Conservation (phyloP, 257 asterid species). For the Capsicum chinense region DNA sequence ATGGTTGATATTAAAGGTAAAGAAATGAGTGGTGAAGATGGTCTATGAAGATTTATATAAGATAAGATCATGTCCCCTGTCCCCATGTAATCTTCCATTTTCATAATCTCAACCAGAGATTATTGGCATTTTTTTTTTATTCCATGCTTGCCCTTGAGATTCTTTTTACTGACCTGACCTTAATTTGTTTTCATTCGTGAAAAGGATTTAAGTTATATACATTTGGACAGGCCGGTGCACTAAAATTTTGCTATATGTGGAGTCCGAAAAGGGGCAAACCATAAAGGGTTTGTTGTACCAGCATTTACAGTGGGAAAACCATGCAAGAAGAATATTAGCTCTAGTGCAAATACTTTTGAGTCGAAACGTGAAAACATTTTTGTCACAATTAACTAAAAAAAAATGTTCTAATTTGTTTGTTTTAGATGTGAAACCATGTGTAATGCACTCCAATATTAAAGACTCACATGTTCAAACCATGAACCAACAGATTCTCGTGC, state of each 20-base stretch:
- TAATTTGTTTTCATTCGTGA: neutral
- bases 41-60: conserved; percentile 43
- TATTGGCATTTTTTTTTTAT: conserved; percentile 25
- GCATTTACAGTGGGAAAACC: neutral
- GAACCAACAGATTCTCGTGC: neutral
- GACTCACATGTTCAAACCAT: neutral
- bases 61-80: conserved; percentile 61
- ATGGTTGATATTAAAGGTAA: conserved; percentile 50
- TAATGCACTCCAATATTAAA: neutral
- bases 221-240: neutral
- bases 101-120: conserved; percentile 56
- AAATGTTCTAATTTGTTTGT: no score
- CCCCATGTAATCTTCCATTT: conserved; percentile 35
- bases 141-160: conserved; percentile 28
- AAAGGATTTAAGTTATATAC: neutral
- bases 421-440: neutral
- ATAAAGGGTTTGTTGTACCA: no score
- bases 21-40: conserved; percentile 65
- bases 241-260: no score
- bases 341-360: no score
- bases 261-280: no score
- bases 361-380: no score
- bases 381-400: no score
- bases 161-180: neutral
- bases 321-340: neutral